Evolutionary conservation across 305 asterid genomes (phyloP).

Genomic region (Plantago coronopus): DNA sequence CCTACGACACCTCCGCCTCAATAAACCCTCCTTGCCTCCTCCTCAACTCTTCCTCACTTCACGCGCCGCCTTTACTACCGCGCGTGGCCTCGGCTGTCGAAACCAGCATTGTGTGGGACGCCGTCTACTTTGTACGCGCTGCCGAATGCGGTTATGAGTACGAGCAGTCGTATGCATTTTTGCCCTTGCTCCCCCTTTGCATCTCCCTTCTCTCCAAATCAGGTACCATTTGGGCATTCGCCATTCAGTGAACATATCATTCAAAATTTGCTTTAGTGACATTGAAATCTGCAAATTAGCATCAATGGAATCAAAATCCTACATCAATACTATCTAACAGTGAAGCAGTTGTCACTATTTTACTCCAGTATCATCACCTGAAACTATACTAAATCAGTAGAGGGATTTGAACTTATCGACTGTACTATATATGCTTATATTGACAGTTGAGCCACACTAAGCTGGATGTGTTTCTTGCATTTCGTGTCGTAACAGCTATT

Average conservation of each 20-base stretch:
- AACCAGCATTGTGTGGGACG: slow-evolving; percentile 87
- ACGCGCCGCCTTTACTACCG: slow-evolving; percentile 41
- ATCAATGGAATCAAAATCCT: no score
- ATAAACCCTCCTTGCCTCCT: slow-evolving; percentile 73
- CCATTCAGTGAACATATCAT: background rate
- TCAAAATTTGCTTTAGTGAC: no score
- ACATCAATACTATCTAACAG: no score
- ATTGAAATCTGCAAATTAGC: no score
- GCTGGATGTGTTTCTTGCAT: no score
- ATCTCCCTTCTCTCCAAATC: slow-evolving; percentile 59
- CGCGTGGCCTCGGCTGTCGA: slow-evolving; percentile 53
- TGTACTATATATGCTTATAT: no score
- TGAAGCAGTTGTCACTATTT: no score
- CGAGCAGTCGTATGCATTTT: slow-evolving; percentile 86
- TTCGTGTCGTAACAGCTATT: no score
- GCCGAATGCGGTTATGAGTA: slow-evolving; percentile 93
- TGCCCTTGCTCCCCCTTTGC: slow-evolving; percentile 84
- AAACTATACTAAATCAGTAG: no score
- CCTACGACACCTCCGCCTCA: slow-evolving; percentile 90
- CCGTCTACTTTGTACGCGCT: slow-evolving; percentile 76
- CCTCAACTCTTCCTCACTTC: slow-evolving; percentile 26
- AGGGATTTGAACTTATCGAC: no score
- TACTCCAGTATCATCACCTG: no score
- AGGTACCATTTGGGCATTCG: slow-evolving; percentile 33
- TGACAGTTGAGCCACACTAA: no score